These are phyloP conservation scores for Boletus semigastroideus DNA, from an alignment of 1,284 basidiomycete species.

Conservation along the genomic window DNA sequence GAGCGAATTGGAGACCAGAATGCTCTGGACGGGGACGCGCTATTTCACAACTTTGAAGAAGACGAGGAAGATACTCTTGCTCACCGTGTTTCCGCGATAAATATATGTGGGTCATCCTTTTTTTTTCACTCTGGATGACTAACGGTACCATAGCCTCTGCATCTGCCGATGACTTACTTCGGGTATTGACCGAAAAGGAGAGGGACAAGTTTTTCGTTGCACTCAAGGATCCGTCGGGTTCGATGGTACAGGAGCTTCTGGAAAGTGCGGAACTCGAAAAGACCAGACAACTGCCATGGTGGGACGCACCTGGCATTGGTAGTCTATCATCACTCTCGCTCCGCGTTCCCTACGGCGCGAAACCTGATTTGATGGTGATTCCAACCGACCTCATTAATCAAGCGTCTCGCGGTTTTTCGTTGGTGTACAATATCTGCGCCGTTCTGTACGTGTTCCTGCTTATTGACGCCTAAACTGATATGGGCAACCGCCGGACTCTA, in stretches of 20 bases:
- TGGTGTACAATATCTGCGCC: constrained; percentile 65
- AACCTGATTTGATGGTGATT: constrained; percentile 49
- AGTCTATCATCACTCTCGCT: background rate
- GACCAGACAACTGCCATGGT: constrained; percentile 61
- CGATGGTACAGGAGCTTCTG: constrained; percentile 58
- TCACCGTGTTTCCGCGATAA: constrained; percentile 51
- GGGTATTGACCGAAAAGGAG: constrained; percentile 55
- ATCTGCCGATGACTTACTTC: constrained; percentile 64
- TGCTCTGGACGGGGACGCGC: constrained; percentile 36
- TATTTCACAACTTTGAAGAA: constrained; percentile 40
- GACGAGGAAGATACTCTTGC: constrained; percentile 47
- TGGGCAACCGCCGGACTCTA: constrained; percentile 26
- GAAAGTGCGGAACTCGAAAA: constrained; percentile 52
- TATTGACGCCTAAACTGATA: background rate
- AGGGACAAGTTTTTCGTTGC: constrained; percentile 56
- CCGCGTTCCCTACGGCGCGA: constrained; percentile 34
- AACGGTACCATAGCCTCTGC: constrained; percentile 43
- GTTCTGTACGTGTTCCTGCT: constrained; percentile 51
- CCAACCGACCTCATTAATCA: constrained; percentile 48
- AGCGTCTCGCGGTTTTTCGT: constrained; percentile 39
- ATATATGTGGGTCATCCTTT: constrained; percentile 55
- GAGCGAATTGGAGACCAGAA: constrained; percentile 68
- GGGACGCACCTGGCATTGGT: constrained; percentile 41
- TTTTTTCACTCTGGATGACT: background rate
- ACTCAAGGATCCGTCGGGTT: constrained; percentile 57